Percentiles rank a stretch among this genome's conserved stretches.
Conservation (phyloP, 164 flowering plant genomes). For the Kingdonia uniflora region DNA sequence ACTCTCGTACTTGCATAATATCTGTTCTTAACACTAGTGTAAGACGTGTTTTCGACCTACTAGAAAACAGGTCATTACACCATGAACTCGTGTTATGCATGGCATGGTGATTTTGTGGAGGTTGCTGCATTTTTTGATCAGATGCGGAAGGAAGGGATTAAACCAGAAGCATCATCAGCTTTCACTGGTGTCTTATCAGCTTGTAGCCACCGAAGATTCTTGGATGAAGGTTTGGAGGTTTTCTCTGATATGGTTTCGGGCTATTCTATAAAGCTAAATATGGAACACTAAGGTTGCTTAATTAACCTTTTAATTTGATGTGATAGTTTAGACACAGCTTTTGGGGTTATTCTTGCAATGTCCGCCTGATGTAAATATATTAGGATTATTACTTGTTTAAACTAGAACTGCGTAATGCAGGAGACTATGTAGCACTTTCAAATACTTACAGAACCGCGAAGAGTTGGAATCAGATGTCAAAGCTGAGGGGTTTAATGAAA, state of each 20-base stretch:
- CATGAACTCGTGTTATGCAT: constrained; percentile 47
- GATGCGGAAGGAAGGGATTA: constrained; percentile 23
- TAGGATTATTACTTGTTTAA: constrained; percentile 33
- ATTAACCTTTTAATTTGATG: constrained; percentile 42
- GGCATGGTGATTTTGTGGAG: constrained; percentile 41
- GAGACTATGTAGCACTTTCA: constrained; percentile 49
- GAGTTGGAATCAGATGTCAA: constrained; percentile 34
- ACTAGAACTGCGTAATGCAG: constrained; percentile 47
- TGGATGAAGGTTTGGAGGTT: constrained; percentile 42
- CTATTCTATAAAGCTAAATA: constrained; percentile 28
- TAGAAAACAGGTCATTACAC: too few species aligned
- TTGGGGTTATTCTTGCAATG: constrained; percentile 25
- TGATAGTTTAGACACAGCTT: constrained; percentile 37
- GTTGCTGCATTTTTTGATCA: constrained; percentile 33
- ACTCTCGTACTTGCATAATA: too few species aligned
- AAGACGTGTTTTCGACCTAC: too few species aligned
- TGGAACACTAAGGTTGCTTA: constrained; percentile 56
- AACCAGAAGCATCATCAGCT: constrained; percentile 51
- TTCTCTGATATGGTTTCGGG: constrained; percentile 28
- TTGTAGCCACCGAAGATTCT: constrained; percentile 46
- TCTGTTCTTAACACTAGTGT: too few species aligned
- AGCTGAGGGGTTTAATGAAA: constrained; percentile 38
- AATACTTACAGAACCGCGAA: constrained; percentile 44
- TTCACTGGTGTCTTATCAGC: constrained; percentile 45
- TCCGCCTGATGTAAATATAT: constrained; percentile 42